A percentile compares a stretch with the other conserved stretches of the same genome.
Conservation (phyloP, 1,139 yeast species). For the Saccharomyces hybrid region DNA sequence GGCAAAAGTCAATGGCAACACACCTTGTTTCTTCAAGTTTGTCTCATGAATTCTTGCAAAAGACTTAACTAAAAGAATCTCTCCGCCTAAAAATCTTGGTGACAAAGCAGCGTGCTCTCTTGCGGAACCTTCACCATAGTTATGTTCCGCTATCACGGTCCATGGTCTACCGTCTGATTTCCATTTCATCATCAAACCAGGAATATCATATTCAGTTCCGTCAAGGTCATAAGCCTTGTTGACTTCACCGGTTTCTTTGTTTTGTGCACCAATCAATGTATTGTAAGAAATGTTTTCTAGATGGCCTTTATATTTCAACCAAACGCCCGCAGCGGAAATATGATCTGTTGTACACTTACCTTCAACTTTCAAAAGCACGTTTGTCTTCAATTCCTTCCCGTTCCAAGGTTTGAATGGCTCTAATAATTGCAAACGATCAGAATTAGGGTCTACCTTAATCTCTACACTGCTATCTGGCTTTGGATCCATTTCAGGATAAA, state of each 20-base stretch:
- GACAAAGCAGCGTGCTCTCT: constrained; percentile 98
- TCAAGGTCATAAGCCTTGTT: constrained; percentile 84
- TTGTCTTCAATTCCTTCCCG: constrained; percentile 70
- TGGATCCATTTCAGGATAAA: constrained; percentile 80
- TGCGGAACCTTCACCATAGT: constrained; percentile 98
- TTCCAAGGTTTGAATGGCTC: constrained; percentile 86
- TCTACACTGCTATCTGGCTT: constrained; percentile 60
- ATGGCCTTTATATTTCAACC: constrained; percentile 98
- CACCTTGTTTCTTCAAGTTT: constrained; percentile 90
- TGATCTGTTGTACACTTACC: constrained; percentile 99
- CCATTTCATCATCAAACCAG: constrained; percentile 97
- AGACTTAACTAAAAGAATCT: constrained; percentile 81
- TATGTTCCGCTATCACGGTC: constrained; percentile 95
- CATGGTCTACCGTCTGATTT: constrained; percentile 77
- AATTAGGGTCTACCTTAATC: constrained; percentile 68
- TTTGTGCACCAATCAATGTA: constrained; percentile 93
- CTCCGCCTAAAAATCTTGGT: constrained; percentile 90
- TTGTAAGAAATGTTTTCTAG: constrained; percentile 91
- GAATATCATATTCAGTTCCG: constrained; percentile 72
- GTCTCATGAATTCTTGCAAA: constrained; percentile 95
- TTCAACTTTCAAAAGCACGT: constrained; percentile 79
- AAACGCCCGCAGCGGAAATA: constrained; percentile 97
- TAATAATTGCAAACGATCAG: constrained; percentile 73
- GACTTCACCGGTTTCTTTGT: constrained; percentile 93
- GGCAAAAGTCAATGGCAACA: constrained; percentile 88